phyloP scores from a whole-genome alignment of 2,329 filamentous ascomycete genomes.

The Talaromyces marneffei region DNA sequence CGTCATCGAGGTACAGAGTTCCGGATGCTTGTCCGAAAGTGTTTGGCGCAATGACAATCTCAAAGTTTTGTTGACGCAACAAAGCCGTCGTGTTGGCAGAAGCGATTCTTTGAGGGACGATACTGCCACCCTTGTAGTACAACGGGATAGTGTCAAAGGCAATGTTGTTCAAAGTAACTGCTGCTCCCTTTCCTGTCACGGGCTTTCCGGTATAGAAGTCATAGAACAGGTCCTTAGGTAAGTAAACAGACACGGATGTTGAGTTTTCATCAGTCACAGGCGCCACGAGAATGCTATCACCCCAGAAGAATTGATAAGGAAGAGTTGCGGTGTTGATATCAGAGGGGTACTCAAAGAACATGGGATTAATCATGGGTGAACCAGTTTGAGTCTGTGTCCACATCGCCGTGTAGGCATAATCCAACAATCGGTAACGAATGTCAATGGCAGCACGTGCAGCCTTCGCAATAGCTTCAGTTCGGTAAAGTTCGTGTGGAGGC shows the following conservation, averaged over 20 bases:
- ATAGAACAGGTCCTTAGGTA: slow-evolving; percentile 56
- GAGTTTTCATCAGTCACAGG: slow-evolving; percentile 50
- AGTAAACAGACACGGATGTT: slow-evolving; percentile 51
- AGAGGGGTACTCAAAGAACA: slow-evolving; percentile 65
- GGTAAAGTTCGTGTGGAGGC: slow-evolving; percentile 67
- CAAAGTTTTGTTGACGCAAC: slow-evolving; percentile 59
- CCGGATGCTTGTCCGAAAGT: slow-evolving; percentile 59
- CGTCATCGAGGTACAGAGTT: slow-evolving; percentile 71
- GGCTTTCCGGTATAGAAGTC: slow-evolving; percentile 52
- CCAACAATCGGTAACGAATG: slow-evolving; percentile 68
- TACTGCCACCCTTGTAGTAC: slow-evolving; percentile 56
- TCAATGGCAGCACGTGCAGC: slow-evolving; percentile 64
- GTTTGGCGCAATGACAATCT: slow-evolving; percentile 63
- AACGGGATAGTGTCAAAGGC: slow-evolving; percentile 53
- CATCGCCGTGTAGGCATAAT: slow-evolving; percentile 72
- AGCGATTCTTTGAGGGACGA: slow-evolving; percentile 52
- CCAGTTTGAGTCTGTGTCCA: slow-evolving; percentile 56
- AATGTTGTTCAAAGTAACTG: slow-evolving; percentile 42
- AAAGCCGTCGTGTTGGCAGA: slow-evolving; percentile 57
- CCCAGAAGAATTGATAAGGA: slow-evolving; percentile 56
- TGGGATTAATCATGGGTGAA: slow-evolving; percentile 60
- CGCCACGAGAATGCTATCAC: slow-evolving; percentile 51
- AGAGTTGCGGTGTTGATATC: slow-evolving; percentile 50
- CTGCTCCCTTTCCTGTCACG: slow-evolving; percentile 43
- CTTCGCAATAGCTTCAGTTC: slow-evolving; percentile 57